Base-by-base conservation (phyloP, 2,329 filamentous ascomycete genomes). In the Herpotrichia juniperi region DNA sequence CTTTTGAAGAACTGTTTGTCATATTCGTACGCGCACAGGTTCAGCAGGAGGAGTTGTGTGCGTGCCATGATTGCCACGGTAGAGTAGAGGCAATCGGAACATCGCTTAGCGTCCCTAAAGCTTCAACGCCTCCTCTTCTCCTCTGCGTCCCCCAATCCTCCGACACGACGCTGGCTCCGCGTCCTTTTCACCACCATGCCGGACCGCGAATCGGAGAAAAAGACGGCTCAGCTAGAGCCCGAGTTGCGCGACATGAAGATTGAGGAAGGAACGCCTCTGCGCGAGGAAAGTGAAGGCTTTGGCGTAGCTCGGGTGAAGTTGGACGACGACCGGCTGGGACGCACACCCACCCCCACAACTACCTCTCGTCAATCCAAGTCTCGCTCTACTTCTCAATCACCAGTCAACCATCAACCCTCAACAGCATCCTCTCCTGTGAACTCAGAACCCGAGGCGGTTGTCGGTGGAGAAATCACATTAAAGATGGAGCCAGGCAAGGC, bases 401-500 rank as follows among this genome's bases (percentile, higher is more conserved):
- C 71, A 16, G 50, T 61, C 46, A 75, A 73, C 49, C 51, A 58
- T 34, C 57, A 61, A 25, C 65, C 63, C 25, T 63, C 67, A 12
- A 59, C 65, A 25, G 59, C 69, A n/a, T 75, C 76, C 6, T 71
- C 77, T 12, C 66, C 69, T 7, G 55, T 63, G 46, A 73, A 71
- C 46, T 68, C 67, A 48, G 74, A 79, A 50, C 65, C 77, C 30
- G 80, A 84, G 66, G 81, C 85, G 62, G 78, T 78, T 34, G 74
- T 87, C 46, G 81, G 82, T 52, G 85, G 83, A 58, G 83, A 84
- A 54, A 83, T 88, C 51, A 82, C 79, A 45, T 71, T 88, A 64
- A 87, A 86, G 70, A 76, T 83, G 67, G 84, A 87, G 72, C 82
- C 83, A 22, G 83, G 84, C 19, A 85, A 89, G 66, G 82, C 85